Conservation (phyloP, 192 early-diverging fungal genomes). For the Mortierella hygrophila region DNA sequence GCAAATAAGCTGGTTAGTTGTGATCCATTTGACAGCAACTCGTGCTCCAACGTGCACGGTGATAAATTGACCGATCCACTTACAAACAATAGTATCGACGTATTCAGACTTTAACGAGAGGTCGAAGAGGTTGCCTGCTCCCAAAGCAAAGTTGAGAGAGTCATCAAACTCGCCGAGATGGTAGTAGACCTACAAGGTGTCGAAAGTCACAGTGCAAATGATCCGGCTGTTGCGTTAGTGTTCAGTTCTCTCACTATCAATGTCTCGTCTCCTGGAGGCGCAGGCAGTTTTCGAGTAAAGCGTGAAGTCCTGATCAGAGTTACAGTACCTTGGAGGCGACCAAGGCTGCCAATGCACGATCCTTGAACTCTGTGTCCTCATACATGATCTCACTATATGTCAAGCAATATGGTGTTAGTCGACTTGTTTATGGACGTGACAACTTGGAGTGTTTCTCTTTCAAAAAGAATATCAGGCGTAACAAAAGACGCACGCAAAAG, state of each 20-base stretch:
- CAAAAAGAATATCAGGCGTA: neutral
- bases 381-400: conserved; percentile 90
- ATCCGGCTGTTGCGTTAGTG: neutral
- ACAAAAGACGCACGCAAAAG: neutral
- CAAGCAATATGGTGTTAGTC: conserved; percentile 1
- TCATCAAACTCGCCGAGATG: conserved; percentile 97
- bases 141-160: conserved; percentile 94
- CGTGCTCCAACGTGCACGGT: neutral
- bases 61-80: conserved; percentile 11
- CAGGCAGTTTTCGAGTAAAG: neutral
- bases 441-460: neutral
- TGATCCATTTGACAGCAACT: neutral
- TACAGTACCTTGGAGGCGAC: conserved; percentile 92
- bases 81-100: conserved; percentile 95
- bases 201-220: neutral
- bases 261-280: neutral
- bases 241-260: neutral
- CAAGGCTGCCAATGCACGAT: conserved; percentile 92
- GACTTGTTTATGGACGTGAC: neutral
- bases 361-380: conserved; percentile 88
- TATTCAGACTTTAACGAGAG: conserved; percentile 85
- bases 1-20: neutral
- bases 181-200: conserved; percentile 85
- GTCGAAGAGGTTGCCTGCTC: conserved; percentile 93
- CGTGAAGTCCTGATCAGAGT: neutral